Percentiles rank a stretch among this genome's conserved stretches.
Evolutionary conservation across 2,329 filamentous ascomycete genomes (phyloP).

Genomic region (Pseudocercospora vitis): DNA sequence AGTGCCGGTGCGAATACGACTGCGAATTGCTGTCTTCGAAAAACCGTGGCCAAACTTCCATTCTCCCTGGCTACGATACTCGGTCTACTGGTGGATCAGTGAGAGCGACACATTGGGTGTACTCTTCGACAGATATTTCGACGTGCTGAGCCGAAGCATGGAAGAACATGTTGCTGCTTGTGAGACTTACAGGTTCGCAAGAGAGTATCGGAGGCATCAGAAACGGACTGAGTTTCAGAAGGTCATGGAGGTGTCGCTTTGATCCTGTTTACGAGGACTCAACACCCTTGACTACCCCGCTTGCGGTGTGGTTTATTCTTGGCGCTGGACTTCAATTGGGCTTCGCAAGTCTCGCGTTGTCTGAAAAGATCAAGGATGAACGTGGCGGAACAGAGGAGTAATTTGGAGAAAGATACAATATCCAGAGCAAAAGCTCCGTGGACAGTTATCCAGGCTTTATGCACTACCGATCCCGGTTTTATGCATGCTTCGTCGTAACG

Average conservation of each 20-base stretch:
- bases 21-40: neutral
- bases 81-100: neutral
- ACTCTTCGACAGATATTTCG: conserved; percentile 4
- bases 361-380: no score
- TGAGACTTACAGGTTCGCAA: neutral
- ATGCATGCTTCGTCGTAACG: no score
- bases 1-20: neutral
- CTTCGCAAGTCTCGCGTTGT: neutral
- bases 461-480: no score
- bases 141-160: neutral
- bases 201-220: neutral
- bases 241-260: neutral
- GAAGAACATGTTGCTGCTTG: neutral
- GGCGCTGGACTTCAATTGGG: no score
- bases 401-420: no score
- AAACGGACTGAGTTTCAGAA: no score
- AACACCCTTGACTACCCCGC: no score
- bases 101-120: neutral
- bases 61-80: neutral
- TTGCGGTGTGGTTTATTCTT: no score
- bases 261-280: no score
- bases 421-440: no score
- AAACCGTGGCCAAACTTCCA: neutral
- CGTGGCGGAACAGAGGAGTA: no score
- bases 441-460: no score